Conservation (phyloP, 495 filamentous ascomycete species). For the Aspergillus indologenus region DNA sequence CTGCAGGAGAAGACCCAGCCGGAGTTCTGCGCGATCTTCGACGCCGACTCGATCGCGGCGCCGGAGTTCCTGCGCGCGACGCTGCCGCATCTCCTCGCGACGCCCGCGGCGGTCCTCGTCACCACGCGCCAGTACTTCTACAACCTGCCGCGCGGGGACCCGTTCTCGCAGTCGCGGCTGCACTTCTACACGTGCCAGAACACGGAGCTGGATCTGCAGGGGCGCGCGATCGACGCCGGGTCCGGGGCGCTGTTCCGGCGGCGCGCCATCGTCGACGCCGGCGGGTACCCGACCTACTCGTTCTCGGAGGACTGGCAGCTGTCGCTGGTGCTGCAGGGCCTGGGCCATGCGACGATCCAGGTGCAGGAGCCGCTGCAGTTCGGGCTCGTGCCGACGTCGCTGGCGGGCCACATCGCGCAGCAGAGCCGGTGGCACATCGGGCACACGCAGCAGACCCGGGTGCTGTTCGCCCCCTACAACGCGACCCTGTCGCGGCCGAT, state of each 20-base stretch:
- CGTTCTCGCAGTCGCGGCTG: conserved; percentile 42
- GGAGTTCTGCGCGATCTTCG: conserved; percentile 36
- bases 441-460: conserved; percentile 32
- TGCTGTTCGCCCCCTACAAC: conserved; percentile 16
- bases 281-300: conserved; percentile 48
- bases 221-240: conserved; percentile 35
- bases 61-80: conserved; percentile 49
- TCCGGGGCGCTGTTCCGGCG: conserved; percentile 51
- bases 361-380: conserved; percentile 50
- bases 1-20: conserved; percentile 40
- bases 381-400: conserved; percentile 48
- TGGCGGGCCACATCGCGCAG: conserved; percentile 50
- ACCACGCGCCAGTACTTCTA: conserved; percentile 47
- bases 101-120: conserved; percentile 29
- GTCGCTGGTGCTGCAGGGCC: conserved; percentile 42
- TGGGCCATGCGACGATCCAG: conserved; percentile 43
- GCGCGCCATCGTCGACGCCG: conserved; percentile 40
- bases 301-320: conserved; percentile 51
- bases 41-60: conserved; percentile 46
- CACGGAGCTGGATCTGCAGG: conserved; percentile 27
- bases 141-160: conserved; percentile 49
- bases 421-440: conserved; percentile 40
- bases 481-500: conserved; percentile 17
- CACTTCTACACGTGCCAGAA: conserved; percentile 42
- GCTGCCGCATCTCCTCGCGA: conserved; percentile 45